phyloP scores from a whole-genome alignment of 164 flowering plant genomes.

The Akebia trifoliata region DNA sequence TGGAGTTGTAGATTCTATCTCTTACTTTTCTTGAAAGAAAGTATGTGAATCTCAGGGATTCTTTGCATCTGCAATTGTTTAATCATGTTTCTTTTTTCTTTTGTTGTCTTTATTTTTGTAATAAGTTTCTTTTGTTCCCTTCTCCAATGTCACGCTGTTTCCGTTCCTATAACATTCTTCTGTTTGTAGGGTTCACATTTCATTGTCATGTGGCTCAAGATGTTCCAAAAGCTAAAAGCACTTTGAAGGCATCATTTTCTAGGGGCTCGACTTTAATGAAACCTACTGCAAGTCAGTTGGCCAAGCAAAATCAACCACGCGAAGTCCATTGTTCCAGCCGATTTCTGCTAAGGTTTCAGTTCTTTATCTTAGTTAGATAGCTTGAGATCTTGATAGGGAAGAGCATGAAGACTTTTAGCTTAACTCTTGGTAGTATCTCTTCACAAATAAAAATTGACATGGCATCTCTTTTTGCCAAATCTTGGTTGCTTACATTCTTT shows the following conservation, averaged over 20 bases:
- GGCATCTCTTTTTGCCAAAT: not conserved
- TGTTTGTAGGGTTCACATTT: constrained; percentile 38
- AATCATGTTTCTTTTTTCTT: not conserved
- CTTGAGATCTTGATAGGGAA: not conserved
- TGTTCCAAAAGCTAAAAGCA: constrained; percentile 25
- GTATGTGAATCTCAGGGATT: not conserved
- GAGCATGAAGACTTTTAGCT: not conserved
- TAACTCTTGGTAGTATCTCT: not conserved
- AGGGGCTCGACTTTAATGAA: constrained; percentile 88
- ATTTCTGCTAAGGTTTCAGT: constrained; percentile 20
- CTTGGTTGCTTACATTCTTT: not conserved
- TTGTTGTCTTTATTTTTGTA: not conserved
- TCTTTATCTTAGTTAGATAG: constrained; percentile 2
- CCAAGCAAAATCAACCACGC: constrained; percentile 62
- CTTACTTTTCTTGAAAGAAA: constrained; percentile 3
- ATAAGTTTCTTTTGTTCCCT: too few relatives aligned
- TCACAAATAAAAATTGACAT: not conserved
- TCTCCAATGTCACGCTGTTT: not conserved
- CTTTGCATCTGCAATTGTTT: not conserved
- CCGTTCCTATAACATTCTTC: not conserved
- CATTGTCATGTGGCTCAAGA: constrained; percentile 30
- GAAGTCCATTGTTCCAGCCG: constrained; percentile 39
- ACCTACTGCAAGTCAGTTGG: constrained; percentile 94
- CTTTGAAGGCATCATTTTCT: constrained; percentile 28
- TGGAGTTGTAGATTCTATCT: not conserved